A percentile compares a stretch with the other conserved stretches of the same genome.
phyloP scores from a whole-genome alignment of 2,329 filamentous ascomycete species.

The Alternaria triticina region DNA sequence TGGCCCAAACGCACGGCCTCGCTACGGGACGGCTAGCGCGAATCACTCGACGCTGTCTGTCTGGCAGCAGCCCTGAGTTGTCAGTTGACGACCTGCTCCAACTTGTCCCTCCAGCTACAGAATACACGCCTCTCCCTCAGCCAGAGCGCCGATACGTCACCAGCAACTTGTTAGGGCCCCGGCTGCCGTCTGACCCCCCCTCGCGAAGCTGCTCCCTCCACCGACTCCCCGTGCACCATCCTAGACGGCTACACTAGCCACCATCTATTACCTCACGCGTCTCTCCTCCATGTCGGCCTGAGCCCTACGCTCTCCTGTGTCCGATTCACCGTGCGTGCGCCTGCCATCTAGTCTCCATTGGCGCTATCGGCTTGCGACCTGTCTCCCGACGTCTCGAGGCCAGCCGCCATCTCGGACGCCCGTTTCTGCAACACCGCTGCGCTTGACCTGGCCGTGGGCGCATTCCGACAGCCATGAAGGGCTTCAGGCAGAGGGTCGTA shows the following conservation, averaged over 20 bases:
- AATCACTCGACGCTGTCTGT: slow-evolving; percentile 27
- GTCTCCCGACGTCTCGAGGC: slow-evolving; percentile 30
- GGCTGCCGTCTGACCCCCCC: slow-evolving; percentile 30
- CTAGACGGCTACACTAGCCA: slow-evolving; percentile 37
- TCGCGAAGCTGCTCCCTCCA: slow-evolving; percentile 28
- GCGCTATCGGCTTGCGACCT: slow-evolving; percentile 33
- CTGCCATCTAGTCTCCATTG: slow-evolving; percentile 31
- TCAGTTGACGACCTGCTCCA: slow-evolving; percentile 24
- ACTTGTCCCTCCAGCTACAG: slow-evolving; percentile 22
- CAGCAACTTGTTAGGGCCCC: slow-evolving; percentile 25
- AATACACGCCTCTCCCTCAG: slow-evolving; percentile 15
- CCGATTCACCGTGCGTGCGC: slow-evolving; percentile 27
- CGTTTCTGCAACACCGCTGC: slow-evolving; percentile 37
- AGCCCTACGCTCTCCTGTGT: slow-evolving; percentile 22
- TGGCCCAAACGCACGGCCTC: slow-evolving; percentile 23
- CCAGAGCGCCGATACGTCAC: slow-evolving; percentile 20
- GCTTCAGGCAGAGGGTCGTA: slow-evolving; percentile 97
- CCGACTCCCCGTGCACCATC: slow-evolving; percentile 32
- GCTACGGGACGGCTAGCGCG: slow-evolving; percentile 26
- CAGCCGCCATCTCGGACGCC: slow-evolving; percentile 29
- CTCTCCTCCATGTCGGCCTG: slow-evolving; percentile 40
- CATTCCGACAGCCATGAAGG: slow-evolving; percentile 77
- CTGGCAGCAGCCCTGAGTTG: slow-evolving; percentile 30
- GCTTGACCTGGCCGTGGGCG: slow-evolving; percentile 40
- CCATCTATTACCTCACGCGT: slow-evolving; percentile 33